phyloP scores from a whole-genome alignment of 2,329 filamentous ascomycete genomes.

The Ustilaginoidea virens region DNA sequence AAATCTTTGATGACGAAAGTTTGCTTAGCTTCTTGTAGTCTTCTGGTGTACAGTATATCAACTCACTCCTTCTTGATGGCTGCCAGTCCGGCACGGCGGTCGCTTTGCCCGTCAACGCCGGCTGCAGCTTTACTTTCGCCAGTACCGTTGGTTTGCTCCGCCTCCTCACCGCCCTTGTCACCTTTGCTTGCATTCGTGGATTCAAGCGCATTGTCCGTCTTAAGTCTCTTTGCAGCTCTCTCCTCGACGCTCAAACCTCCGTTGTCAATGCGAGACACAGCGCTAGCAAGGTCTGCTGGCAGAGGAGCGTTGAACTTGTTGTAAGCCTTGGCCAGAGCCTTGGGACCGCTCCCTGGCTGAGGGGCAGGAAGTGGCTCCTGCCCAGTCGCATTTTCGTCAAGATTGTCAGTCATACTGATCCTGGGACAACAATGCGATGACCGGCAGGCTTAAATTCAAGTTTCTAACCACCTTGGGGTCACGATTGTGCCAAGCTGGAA shows the following conservation, averaged over 20 bases:
- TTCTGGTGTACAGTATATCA: not conserved
- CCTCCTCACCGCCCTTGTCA: slow-evolving; percentile 6
- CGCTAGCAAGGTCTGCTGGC: slow-evolving; percentile 1
- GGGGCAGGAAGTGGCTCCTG: slow-evolving; percentile 6
- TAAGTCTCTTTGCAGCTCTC: slow-evolving; percentile 44
- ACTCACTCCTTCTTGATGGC: slow-evolving; percentile 59
- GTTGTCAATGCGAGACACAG: not conserved
- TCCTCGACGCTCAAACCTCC: slow-evolving; percentile 9
- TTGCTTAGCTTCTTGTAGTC: no score
- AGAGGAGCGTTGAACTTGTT: slow-evolving; percentile 5
- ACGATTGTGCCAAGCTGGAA: no score
- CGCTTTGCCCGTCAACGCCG: slow-evolving; percentile 5
- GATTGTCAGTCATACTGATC: slow-evolving; percentile 14
- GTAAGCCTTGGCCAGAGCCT: not conserved
- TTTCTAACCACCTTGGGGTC: no score
- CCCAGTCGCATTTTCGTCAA: slow-evolving; percentile 10
- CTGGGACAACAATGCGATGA: not conserved
- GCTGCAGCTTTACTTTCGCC: slow-evolving; percentile 6
- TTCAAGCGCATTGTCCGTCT: slow-evolving; percentile 24
- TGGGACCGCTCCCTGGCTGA: slow-evolving; percentile 2
- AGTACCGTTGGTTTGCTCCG: slow-evolving; percentile 6
- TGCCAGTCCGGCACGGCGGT: slow-evolving; percentile 41
- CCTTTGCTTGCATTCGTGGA: slow-evolving; percentile 6
- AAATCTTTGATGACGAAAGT: slow-evolving; percentile 26
- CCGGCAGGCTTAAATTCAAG: no score